Evolutionary conservation across 495 filamentous ascomycete genomes (phyloP).

Genomic region (Ramalina intermedia): DNA sequence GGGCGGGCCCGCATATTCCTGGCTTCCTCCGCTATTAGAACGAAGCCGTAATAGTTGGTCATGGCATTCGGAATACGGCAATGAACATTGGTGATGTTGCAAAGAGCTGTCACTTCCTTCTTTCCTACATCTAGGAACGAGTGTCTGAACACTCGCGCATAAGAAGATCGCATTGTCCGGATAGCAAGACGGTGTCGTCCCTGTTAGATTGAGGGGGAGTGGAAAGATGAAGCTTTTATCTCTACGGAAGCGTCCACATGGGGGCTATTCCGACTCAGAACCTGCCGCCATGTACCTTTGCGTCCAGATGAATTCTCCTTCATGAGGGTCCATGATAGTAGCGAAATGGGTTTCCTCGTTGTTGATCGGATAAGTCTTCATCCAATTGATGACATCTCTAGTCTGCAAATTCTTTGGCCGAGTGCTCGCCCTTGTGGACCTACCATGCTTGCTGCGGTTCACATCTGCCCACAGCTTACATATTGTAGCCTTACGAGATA

Average conservation of each 20-base stretch:
- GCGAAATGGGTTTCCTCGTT: constrained; percentile 42
- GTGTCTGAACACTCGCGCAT: too few relatives aligned
- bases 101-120: too few relatives aligned
- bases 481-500: constrained; percentile 6
- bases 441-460: neutral
- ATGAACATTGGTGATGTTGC: too few relatives aligned
- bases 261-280: too few relatives aligned
- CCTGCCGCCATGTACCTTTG: constrained; percentile 16
- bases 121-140: too few relatives aligned
- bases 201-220: constrained; percentile 5
- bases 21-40: constrained; percentile 11
- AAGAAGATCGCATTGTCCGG: neutral
- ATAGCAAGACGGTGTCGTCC: constrained; percentile 3
- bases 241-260: too few relatives aligned
- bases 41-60: too few relatives aligned
- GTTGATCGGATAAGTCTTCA: constrained; percentile 30
- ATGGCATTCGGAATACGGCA: too few relatives aligned
- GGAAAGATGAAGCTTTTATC: neutral
- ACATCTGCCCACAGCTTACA: constrained; percentile 4
- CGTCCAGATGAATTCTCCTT: constrained; percentile 31
- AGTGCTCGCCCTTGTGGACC: neutral
- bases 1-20: constrained; percentile 6
- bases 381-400: constrained; percentile 26
- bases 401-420: constrained; percentile 12
- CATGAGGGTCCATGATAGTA: constrained; percentile 33